phyloP scores from a whole-genome alignment of 2,329 filamentous ascomycete species.

The Aspergillus thermomutatus region DNA sequence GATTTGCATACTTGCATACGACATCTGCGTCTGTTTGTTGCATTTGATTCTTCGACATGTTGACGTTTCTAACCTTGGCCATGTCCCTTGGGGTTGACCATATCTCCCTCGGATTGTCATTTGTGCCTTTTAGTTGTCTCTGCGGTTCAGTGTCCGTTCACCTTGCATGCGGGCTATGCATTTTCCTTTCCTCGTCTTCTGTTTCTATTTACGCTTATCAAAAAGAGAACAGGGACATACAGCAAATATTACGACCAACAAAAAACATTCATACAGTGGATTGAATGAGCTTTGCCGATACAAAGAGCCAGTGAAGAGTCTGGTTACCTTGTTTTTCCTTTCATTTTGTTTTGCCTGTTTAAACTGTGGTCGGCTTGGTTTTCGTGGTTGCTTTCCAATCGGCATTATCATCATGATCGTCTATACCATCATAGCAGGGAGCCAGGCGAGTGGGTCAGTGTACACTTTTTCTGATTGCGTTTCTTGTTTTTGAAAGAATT shows the following conservation, averaged over 20 bases:
- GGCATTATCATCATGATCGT: constrained; percentile 17
- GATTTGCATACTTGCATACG: constrained; percentile 20
- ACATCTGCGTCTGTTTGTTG: constrained; percentile 10
- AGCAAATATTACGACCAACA: not conserved
- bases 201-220: not conserved
- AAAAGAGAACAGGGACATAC: constrained; percentile 6
- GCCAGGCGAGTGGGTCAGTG: constrained; percentile 24
- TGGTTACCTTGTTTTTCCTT: constrained; percentile 3
- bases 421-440: constrained; percentile 29
- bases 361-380: constrained; percentile 10
- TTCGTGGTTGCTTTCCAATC: constrained; percentile 18
- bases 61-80: constrained; percentile 7
- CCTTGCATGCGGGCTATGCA: constrained; percentile 4
- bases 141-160: not conserved
- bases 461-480: constrained; percentile 13
- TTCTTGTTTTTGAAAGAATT: constrained; percentile 9
- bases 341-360: constrained; percentile 10
- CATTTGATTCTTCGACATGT: constrained; percentile 5
- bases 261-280: not conserved
- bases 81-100: not conserved
- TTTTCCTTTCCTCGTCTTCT: not conserved
- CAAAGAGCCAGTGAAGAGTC: not conserved
- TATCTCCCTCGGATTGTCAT: constrained; percentile 1
- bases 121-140: constrained; percentile 1
- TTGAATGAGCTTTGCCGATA: constrained; percentile 3